Base-by-base conservation (phyloP, 257 asterid species). In the Salvia rosmarinus region DNA sequence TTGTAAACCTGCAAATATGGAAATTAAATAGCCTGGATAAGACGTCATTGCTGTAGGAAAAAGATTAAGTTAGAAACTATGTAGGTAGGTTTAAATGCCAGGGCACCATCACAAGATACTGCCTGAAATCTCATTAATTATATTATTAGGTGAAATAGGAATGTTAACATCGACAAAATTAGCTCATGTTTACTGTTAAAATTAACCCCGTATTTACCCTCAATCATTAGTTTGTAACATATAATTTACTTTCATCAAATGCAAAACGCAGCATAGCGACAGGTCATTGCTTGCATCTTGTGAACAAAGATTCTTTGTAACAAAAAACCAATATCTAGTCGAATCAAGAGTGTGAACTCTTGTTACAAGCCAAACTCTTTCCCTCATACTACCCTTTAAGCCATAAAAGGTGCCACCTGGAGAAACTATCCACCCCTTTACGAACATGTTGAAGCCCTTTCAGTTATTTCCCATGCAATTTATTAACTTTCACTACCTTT, bases 1-100 rank as follows among this genome's bases (percentile, higher is more conserved):
- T 84, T 95, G 83, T 88, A 91, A 56, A 95, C 97, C 99, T 95
- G 99, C 87, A 84, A 64, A 13, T 52, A 79, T 34, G 49, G 40
- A 54, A 74, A 77, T 54, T 35, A 63, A 28, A 56, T 63, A 73
- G 9, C 60, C 56, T 60, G 46, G 34, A 52, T 68, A 69, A 73
- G 72, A 71, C 30, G 56, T 25, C 23, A 61, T 34, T 13, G 50
- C 62, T 47, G 37, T 34, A n/a, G 5, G 12, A 34, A 50, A 68
- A 61, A 54, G 16, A 61, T 19, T 8, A 19, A 3, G 1, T 28
- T 16, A 21, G n/a, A 30, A 4, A 30, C 40, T 6, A 20, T 54
- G 44, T 7, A 64, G 13, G 21, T 6, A 39, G 10, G 20, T 40
- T 30, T 54, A 54, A 54, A 34, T 30, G 51, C 32, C 14, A 55